A percentile compares a stretch with the other conserved stretches of the same genome.
These are phyloP conservation scores for Penicillium crystallinum DNA, from an alignment of 495 filamentous ascomycete genomes.

Conservation along the genomic window DNA sequence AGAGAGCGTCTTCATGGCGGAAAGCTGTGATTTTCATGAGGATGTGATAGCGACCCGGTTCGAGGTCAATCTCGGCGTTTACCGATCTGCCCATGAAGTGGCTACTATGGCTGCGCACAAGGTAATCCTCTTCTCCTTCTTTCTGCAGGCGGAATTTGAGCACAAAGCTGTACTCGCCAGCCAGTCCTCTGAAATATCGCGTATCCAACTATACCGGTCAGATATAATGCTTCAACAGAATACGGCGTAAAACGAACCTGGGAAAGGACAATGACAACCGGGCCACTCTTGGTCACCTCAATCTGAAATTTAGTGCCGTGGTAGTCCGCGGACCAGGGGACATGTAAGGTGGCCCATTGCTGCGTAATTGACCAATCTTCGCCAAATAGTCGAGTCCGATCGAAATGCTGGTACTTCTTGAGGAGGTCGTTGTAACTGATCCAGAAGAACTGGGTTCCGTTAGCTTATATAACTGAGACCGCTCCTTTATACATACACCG, in stretches of 20 bases:
- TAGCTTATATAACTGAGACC: neutral
- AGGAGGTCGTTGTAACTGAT: conserved; percentile 77
- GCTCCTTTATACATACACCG: conserved; percentile 43
- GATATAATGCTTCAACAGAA: neutral
- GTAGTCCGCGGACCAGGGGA: conserved; percentile 84
- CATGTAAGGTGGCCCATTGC: conserved; percentile 77
- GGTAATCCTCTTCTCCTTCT: conserved; percentile 74
- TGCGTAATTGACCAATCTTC: conserved; percentile 74
- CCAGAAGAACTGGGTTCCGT: conserved; percentile 53
- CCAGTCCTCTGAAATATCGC: conserved; percentile 78
- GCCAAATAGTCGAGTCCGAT: conserved; percentile 87
- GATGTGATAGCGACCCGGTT: conserved; percentile 75
- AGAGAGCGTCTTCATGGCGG: conserved; percentile 42
- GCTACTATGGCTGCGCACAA: conserved; percentile 70
- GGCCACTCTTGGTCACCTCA: conserved; percentile 57
- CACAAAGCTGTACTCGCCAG: conserved; percentile 74
- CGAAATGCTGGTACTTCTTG: conserved; percentile 74
- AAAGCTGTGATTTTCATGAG: conserved; percentile 74
- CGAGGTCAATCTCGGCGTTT: conserved; percentile 75
- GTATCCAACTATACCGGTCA: conserved; percentile 56
- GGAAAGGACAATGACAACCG: conserved; percentile 72
- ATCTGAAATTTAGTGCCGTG: conserved; percentile 77
- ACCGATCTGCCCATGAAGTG: conserved; percentile 72
- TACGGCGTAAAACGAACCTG: conserved; percentile 40
- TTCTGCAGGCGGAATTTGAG: conserved; percentile 79